Base-by-base conservation (phyloP, 768 basidiomycete genomes). In the Boletus edulis region DNA sequence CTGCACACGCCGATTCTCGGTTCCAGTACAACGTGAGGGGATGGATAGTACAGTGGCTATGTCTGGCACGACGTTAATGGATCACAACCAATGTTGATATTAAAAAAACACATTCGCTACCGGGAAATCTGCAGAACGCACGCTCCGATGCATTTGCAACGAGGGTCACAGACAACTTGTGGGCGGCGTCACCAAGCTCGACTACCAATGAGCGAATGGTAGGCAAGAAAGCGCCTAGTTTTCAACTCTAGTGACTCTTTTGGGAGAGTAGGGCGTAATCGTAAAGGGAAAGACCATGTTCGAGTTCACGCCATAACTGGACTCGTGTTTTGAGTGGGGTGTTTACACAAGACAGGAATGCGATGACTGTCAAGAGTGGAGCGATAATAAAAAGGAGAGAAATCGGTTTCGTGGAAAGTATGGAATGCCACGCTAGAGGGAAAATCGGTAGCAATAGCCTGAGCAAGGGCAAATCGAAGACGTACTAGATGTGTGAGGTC, bases 401-500 rank as follows among this genome's bases (percentile, higher is more conserved):
- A 15, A 17, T 35, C 1, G 31, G 41, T 15, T 29, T 38, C 50
- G 27, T 24, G 43, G 24, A 34, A 42, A 32, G 17, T 12, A 9
- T 40, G 2, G 18, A 13, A 40, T 3, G 6, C 11, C 1, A 6
- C 0, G 14, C 31, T 42, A 6, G 45, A 18, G 31, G 35, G 22
- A 39, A 40, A n/a, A 5, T 14, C 8, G 2, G 12, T 4, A 5
- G 50, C 20, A 10, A 39, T 58, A 8, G n/a, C n/a, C n/a, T n/a
- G n/a, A n/a, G 71, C 66, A 8, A 77, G 61, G 15, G 65, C 62
- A 48, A 67, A 39, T 14, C 70, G 62, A 17, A 79, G 62, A 46
- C 67, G 61, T n/a, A n/a, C n/a, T 2, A 78, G 67, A 14, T 60
- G 57, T 46, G 63, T 65, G 3, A 78, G 63, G 39, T 56, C 15